Evolutionary conservation across 2,329 filamentous ascomycete species (phyloP).

Genomic region (Scedosporium minutisporum): DNA sequence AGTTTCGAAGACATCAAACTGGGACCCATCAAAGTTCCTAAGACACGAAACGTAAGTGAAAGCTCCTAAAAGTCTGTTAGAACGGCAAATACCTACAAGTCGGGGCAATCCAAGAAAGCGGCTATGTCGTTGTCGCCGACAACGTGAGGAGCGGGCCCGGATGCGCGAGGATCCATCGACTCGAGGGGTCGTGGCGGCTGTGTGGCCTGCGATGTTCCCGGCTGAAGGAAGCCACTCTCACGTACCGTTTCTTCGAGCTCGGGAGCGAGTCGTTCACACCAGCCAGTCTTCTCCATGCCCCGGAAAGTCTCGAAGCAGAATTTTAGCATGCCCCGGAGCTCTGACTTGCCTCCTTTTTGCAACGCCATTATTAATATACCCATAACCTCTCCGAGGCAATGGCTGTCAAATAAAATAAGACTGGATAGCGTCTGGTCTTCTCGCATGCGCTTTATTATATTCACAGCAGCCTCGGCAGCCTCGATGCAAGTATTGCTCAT

Average conservation of each 20-base stretch:
- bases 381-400: not conserved
- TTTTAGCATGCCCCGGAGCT: not conserved
- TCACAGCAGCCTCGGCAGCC: not conserved
- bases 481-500: constrained; percentile 1
- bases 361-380: constrained; percentile 2
- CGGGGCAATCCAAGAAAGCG: not conserved
- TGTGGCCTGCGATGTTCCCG: not conserved
- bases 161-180: not conserved
- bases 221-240: not conserved
- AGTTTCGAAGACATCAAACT: constrained; percentile 5
- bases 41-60: not conserved
- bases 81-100: not conserved
- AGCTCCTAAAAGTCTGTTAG: not conserved
- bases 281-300: constrained; percentile 2
- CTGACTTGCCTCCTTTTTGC: not conserved
- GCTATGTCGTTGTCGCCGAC: not conserved
- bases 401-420: not conserved
- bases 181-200: not conserved
- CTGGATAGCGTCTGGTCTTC: not conserved
- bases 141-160: not conserved
- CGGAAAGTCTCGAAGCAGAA: not conserved
- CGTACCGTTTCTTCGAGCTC: not conserved
- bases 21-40: not conserved
- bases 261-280: not conserved
- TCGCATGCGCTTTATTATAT: not conserved